These are phyloP conservation scores for Aspergillus novofumigatus DNA, from an alignment of 2,329 filamentous ascomycete species.

Conservation along the genomic window DNA sequence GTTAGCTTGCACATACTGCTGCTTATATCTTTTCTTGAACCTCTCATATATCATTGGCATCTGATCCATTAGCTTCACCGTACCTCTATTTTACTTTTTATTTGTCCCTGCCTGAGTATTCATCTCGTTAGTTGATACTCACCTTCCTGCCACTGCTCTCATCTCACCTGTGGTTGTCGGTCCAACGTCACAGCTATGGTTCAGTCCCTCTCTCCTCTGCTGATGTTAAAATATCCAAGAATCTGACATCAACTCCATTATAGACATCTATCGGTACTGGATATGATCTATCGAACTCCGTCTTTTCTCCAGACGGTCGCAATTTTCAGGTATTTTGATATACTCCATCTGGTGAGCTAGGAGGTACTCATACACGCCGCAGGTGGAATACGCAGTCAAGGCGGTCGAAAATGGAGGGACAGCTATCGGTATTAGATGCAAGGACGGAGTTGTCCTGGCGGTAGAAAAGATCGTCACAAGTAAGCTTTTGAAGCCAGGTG, in stretches of 20 bases:
- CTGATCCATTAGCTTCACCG: background rate
- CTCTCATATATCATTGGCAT: background rate
- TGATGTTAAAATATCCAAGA: conserved; percentile 5
- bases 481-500: conserved; percentile 89
- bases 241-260: conserved; percentile 13
- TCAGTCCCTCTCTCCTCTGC: conserved; percentile 1
- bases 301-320: conserved; percentile 97
- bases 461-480: conserved; percentile 95
- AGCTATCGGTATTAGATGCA: conserved; percentile 91
- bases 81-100: background rate
- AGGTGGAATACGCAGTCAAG: conserved; percentile 95
- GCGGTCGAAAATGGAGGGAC: conserved; percentile 98
- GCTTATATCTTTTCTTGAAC: background rate
- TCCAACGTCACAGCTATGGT: conserved; percentile 16
- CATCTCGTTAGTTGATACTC: conserved; percentile 1
- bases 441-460: conserved; percentile 92
- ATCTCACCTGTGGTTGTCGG: conserved; percentile 3
- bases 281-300: conserved; percentile 98
- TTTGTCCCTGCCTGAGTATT: background rate
- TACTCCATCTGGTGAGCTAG: background rate
- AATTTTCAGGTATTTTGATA: conserved; percentile 77
- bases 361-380: conserved; percentile 15
- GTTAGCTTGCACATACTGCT: background rate
- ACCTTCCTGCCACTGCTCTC: conserved; percentile 2
- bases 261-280: conserved; percentile 99